Percentiles rank a stretch among this genome's conserved stretches.
Conservation (phyloP, 345 rosid genomes). For the Populus tremula region DNA sequence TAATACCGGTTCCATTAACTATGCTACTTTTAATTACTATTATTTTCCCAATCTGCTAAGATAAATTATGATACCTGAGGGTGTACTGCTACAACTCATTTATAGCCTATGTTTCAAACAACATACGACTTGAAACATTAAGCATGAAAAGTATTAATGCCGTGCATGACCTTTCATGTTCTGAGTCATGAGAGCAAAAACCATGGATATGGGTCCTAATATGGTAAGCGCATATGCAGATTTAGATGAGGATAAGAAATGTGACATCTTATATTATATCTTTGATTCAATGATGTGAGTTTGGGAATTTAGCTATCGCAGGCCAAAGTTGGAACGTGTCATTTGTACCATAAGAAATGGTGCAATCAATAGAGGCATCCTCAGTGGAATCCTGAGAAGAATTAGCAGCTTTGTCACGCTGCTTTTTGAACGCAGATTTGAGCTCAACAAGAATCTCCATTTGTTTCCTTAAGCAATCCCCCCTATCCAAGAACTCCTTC, state of each 20-base stretch:
- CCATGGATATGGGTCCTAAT: neutral
- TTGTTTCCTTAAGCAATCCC: slow-evolving; percentile 78
- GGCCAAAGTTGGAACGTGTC: neutral
- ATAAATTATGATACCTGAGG: neutral
- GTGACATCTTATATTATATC: neutral
- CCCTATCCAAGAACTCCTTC: slow-evolving; percentile 88
- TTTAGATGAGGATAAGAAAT: neutral
- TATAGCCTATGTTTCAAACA: neutral
- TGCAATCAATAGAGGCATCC: slow-evolving; percentile 73
- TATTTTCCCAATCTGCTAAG: neutral
- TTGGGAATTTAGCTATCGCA: neutral
- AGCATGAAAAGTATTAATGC: neutral
- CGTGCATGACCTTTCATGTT: neutral
- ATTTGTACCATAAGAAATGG: slow-evolving; percentile 65
- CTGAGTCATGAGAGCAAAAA: neutral
- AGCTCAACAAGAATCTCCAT: slow-evolving; percentile 78
- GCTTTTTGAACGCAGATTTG: slow-evolving; percentile 54
- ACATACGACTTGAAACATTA: neutral
- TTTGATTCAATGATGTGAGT: neutral
- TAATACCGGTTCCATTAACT: neutral
- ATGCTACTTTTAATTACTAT: neutral
- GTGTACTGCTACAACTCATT: neutral
- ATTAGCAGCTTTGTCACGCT: slow-evolving; percentile 40
- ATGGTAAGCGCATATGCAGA: neutral
- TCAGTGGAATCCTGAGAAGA: slow-evolving; percentile 57